A percentile compares a stretch with the other conserved stretches of the same genome.
These are phyloP conservation scores for Capronia americana DNA, from an alignment of 2,329 filamentous ascomycete genomes.

Conservation along the genomic window DNA sequence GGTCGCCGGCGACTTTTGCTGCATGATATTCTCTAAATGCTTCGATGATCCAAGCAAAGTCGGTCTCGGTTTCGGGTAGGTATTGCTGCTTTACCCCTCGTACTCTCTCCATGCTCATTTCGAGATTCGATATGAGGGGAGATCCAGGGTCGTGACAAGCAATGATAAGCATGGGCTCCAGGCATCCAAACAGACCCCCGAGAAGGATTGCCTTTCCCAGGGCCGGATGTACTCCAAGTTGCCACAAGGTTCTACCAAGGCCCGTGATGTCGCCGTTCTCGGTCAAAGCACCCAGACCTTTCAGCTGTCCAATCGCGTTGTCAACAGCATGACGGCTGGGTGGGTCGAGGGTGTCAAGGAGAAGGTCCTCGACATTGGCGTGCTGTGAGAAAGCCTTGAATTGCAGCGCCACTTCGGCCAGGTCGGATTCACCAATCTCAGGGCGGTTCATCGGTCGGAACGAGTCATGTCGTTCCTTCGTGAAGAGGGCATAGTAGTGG, in stretches of 20 bases:
- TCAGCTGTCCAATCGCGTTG: constrained; percentile 85
- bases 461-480: constrained; percentile 81
- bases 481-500: constrained; percentile 94
- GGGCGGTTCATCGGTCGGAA: constrained; percentile 84
- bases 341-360: constrained; percentile 85
- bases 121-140: constrained; percentile 25
- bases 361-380: constrained; percentile 61
- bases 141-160: constrained; percentile 53
- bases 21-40: constrained; percentile 32
- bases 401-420: constrained; percentile 94
- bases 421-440: constrained; percentile 89
- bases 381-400: constrained; percentile 73
- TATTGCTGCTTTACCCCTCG: constrained; percentile 20
- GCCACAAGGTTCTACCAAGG: constrained; percentile 82
- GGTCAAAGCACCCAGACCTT: constrained; percentile 90
- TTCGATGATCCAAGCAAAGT: constrained; percentile 29
- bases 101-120: constrained; percentile 17
- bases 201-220: constrained; percentile 90
- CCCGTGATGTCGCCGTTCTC: constrained; percentile 81
- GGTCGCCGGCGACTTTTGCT: constrained; percentile 22
- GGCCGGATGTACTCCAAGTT: constrained; percentile 89
- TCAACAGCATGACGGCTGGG: constrained; percentile 90
- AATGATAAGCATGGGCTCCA: constrained; percentile 89
- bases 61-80: constrained; percentile 25
- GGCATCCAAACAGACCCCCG: constrained; percentile 83